Evolutionary conservation across 768 basidiomycete genomes (phyloP).

Genomic region (Termitomyces sp.): DNA sequence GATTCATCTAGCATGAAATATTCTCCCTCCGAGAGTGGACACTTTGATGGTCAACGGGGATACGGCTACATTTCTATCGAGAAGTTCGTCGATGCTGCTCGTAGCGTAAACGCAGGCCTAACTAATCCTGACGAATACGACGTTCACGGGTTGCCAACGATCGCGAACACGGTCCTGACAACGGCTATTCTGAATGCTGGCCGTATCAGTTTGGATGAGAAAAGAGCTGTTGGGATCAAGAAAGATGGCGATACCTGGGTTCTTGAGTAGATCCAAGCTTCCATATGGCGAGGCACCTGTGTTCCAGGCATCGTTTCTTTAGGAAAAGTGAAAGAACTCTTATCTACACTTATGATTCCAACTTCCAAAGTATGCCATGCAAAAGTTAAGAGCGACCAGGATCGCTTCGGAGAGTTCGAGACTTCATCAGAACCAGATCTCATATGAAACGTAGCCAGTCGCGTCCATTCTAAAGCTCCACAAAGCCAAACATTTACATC

Average conservation of each 20-base stretch:
- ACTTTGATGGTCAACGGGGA: slow-evolving; percentile 92
- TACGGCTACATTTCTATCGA: slow-evolving; percentile 92
- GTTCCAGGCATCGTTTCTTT: neutral
- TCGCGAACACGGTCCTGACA: slow-evolving; percentile 82
- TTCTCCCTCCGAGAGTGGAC: slow-evolving; percentile 84
- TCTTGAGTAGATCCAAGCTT: slow-evolving; percentile 52
- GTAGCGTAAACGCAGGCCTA: slow-evolving; percentile 69
- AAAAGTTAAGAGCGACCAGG: neutral
- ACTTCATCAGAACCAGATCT: neutral
- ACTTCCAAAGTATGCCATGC: neutral
- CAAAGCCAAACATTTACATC: neutral
- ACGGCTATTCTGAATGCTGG: slow-evolving; percentile 91
- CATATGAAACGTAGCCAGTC: neutral
- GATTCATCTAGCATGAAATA: slow-evolving; percentile 77
- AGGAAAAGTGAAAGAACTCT: slow-evolving; percentile 11
- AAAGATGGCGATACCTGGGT: slow-evolving; percentile 62
- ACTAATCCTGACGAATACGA: slow-evolving; percentile 74
- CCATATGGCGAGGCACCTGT: slow-evolving; percentile 11
- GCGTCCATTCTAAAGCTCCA: neutral
- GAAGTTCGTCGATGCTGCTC: slow-evolving; percentile 85
- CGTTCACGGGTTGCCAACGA: slow-evolving; percentile 77
- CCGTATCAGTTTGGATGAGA: slow-evolving; percentile 87
- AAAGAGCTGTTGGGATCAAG: slow-evolving; percentile 75
- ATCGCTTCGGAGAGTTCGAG: neutral
- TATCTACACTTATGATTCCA: neutral